These are phyloP conservation scores for Fusarium tjaetaba DNA, from an alignment of 2,329 filamentous ascomycete genomes.

Conservation along the genomic window DNA sequence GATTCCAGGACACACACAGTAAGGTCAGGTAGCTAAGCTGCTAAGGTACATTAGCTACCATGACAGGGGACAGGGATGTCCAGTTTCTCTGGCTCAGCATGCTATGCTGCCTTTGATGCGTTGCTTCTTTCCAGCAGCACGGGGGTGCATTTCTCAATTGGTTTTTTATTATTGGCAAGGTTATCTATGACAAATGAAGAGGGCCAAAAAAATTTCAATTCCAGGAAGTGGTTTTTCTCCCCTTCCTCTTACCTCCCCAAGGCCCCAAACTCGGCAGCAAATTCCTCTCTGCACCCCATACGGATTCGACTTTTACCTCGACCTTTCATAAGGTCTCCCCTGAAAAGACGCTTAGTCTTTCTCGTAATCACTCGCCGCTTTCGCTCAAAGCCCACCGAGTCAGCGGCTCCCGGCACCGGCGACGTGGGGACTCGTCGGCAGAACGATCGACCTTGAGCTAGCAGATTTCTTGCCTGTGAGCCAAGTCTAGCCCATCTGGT, in stretches of 20 bases:
- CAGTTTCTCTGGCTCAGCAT: conserved; percentile 29
- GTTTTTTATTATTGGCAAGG: neutral
- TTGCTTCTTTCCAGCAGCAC: neutral
- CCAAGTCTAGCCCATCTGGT: conserved; percentile 27
- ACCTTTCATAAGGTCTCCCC: conserved; percentile 9
- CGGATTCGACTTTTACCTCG: neutral
- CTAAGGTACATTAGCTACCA: neutral
- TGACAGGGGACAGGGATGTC: conserved; percentile 41
- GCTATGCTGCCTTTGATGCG: neutral
- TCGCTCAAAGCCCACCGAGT: conserved; percentile 43
- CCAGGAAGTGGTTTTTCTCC: neutral
- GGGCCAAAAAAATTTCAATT: neutral
- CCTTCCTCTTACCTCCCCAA: neutral
- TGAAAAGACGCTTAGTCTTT: conserved; percentile 24
- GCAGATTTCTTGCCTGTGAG: conserved; percentile 39
- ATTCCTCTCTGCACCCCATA: conserved; percentile 25
- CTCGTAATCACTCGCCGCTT: conserved; percentile 44
- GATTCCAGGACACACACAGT: conserved; percentile 29
- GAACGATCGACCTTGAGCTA: conserved; percentile 42
- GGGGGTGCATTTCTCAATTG: neutral
- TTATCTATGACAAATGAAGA: neutral
- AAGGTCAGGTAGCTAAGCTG: conserved; percentile 3
- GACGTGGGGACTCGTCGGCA: conserved; percentile 46
- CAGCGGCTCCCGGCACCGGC: conserved; percentile 48
- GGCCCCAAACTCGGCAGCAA: neutral